Conservation (phyloP, 768 basidiomycete species). For the Psilocybe cyanescens region DNA sequence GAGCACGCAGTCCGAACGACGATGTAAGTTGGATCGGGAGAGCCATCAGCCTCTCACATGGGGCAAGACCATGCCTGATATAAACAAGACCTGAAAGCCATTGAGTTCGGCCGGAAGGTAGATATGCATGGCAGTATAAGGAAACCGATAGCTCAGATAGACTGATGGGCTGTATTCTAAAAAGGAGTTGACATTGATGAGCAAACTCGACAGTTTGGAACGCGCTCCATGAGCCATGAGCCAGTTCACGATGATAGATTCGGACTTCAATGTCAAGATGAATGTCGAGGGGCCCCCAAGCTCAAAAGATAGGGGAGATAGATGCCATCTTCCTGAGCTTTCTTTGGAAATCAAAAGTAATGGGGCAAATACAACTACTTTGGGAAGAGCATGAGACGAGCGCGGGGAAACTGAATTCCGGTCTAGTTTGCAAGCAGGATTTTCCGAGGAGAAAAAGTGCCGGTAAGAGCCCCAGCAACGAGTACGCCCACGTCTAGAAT, state of each 20-base stretch:
- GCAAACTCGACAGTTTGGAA: background rate
- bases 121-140: constrained; percentile 1
- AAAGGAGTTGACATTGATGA: constrained; percentile 1
- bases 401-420: background rate
- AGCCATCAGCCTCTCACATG: background rate
- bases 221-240: background rate
- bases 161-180: constrained; percentile 1
- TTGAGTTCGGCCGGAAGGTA: constrained; percentile 6
- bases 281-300: background rate
- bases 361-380: constrained; percentile 8
- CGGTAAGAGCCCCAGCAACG: too few relatives aligned
- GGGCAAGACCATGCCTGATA: constrained; percentile 2
- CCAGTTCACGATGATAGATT: constrained; percentile 12
- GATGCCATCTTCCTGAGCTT: constrained; percentile 2
- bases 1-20: too few relatives aligned
- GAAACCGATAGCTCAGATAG: constrained; percentile 2
- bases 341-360: constrained; percentile 11
- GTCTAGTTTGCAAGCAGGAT: background rate
- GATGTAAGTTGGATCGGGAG: background rate
- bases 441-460: background rate
- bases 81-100: background rate
- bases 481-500: background rate
- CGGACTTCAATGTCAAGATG: background rate
- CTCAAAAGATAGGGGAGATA: constrained; percentile 1
- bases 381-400: constrained; percentile 3